These are phyloP conservation scores for Linanthus parryae DNA, from an alignment of 148 eudicot species.

Conservation along the genomic window DNA sequence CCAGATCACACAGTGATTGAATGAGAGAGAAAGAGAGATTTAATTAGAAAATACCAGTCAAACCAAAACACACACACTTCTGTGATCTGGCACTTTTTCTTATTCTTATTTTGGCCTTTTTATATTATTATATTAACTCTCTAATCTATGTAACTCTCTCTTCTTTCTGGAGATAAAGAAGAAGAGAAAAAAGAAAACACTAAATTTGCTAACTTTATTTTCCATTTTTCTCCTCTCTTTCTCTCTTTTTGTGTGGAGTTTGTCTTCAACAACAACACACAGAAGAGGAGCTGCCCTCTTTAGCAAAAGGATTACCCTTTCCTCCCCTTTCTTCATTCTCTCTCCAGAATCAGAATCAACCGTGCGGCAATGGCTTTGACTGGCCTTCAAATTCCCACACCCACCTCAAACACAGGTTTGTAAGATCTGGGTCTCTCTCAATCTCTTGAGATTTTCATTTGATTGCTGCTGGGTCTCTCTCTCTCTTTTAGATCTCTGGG, in stretches of 20 bases:
- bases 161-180: no score
- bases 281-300: no score
- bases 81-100: no score
- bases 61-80: no score
- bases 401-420: background rate
- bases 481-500: conserved; percentile 4
- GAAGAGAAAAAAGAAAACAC: background rate
- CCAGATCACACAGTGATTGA: no score
- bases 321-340: background rate
- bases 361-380: background rate
- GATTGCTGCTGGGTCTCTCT: conserved; percentile 1
- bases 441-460: background rate
- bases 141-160: no score
- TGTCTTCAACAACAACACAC: no score
- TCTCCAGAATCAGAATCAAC: background rate
- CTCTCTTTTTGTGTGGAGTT: background rate
- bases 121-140: no score
- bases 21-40: no score
- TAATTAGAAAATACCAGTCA: no score
- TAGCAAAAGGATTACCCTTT: no score
- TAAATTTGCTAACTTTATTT: background rate
- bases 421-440: background rate
- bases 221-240: background rate
- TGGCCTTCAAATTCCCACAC: background rate
- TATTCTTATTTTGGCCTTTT: no score